Evolutionary conservation across 2,329 filamentous ascomycete species (phyloP), one percentile per base, ranked within the genome.

Genomic region (Setomelanomma holmii): DNA sequence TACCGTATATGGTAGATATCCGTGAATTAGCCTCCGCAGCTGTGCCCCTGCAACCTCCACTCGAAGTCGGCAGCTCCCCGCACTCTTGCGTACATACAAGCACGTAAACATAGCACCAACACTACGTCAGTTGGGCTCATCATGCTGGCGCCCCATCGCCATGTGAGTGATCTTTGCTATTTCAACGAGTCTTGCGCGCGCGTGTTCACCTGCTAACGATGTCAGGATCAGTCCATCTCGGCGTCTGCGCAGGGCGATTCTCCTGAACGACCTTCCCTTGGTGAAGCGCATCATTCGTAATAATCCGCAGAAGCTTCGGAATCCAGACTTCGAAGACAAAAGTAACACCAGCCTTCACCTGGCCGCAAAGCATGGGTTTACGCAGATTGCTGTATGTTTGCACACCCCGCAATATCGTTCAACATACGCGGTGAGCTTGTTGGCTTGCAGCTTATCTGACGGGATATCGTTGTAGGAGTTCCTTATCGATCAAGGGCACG

Each of bases 341-440:
- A 89, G 89, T 72, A 95, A 96, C 77, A 93, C 91, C 2, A 91
- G 86, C 58, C 82, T 96, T 34, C 91, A 96, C 73, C 82, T 96
- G 2, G 90, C 91, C 38, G 89, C 89, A 10, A 85, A 84, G 6
- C 80, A 91, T 50, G 91, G 91, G 45, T 84, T 88, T 69, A 79
- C 85, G 6, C 78, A 86, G 40, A 88, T 95, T 63, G 88, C 85
- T 70, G 76, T 79, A 70, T 44, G 76, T 64, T 23, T 41, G 23
- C 22, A 22, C 36, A 5, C 14, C 16, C 21, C 11, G n/a, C n/a
- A n/a, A n/a, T n/a, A n/a, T n/a, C n/a, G n/a, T n/a, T n/a, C n/a
- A n/a, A n/a, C n/a, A n/a, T n/a, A n/a, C n/a, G n/a, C n/a, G n/a
- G n/a, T n/a, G n/a, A n/a, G n/a, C n/a, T n/a, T n/a, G n/a, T n/a